Conservation (phyloP, 768 basidiomycete species). For the Mycena rebaudengoi region DNA sequence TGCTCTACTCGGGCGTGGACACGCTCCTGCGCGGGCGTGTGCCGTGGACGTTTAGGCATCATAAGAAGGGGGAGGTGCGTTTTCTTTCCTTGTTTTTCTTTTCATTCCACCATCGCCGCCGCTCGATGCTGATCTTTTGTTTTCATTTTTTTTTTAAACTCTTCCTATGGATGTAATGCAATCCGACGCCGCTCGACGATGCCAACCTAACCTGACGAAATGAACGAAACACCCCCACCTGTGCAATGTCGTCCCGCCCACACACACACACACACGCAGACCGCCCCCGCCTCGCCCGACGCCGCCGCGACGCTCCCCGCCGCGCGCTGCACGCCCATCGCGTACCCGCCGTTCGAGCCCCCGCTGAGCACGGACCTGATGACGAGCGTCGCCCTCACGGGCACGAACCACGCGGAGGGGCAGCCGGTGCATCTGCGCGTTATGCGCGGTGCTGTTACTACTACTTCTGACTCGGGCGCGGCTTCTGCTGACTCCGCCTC, state of each 20-base stretch:
- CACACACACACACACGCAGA: background rate
- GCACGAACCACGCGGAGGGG: slow-evolving; percentile 97
- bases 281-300: slow-evolving; percentile 53
- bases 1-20: slow-evolving; percentile 90
- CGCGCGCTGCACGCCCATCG: slow-evolving; percentile 72
- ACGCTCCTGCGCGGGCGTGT: slow-evolving; percentile 84
- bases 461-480: background rate
- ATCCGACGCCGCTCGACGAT: too few relatives aligned
- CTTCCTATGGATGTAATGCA: too few relatives aligned
- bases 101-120: too few relatives aligned
- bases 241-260: too few relatives aligned
- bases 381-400: slow-evolving; percentile 89
- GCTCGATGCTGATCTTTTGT: too few relatives aligned
- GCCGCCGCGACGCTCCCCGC: slow-evolving; percentile 78
- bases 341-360: slow-evolving; percentile 88
- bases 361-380: slow-evolving; percentile 93
- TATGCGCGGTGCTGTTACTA: slow-evolving; percentile 30
- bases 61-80: slow-evolving; percentile 12
- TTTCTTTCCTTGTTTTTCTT: background rate
- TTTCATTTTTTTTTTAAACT: too few relatives aligned
- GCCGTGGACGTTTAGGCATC: slow-evolving; percentile 92
- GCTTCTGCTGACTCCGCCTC: background rate
- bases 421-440: slow-evolving; percentile 91
- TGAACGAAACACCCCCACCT: too few relatives aligned
- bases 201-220: too few relatives aligned